Conservation (phyloP, 306 rosid species). For the Quercus variabilis region DNA sequence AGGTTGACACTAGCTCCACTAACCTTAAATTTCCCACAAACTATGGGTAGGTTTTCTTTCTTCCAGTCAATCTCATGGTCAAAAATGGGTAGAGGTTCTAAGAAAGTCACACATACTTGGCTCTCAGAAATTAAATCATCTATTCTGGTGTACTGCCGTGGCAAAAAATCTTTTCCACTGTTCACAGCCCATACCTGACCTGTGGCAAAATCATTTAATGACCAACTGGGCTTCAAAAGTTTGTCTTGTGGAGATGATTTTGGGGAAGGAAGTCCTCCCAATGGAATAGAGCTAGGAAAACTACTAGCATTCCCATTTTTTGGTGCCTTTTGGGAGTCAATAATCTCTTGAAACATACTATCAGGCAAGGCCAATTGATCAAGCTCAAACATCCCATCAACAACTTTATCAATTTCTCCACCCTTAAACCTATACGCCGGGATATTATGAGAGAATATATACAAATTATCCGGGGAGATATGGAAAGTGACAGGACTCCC, state of each 20-base stretch:
- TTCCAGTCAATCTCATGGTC: neutral
- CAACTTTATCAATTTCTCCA: constrained; percentile 9
- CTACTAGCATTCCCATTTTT: neutral
- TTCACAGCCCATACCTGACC: constrained; percentile 17
- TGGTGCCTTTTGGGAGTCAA: neutral
- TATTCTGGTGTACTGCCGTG: constrained; percentile 1
- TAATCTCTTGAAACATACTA: neutral
- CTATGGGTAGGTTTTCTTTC: constrained; percentile 12
- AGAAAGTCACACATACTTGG: constrained; percentile 3
- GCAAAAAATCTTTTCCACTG: constrained; percentile 6
- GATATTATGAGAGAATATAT: constrained; percentile 21
- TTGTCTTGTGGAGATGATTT: neutral
- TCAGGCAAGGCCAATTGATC: constrained; percentile 12
- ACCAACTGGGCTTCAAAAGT: neutral
- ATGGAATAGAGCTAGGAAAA: neutral
- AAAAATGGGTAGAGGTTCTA: neutral
- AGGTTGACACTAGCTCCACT: neutral
- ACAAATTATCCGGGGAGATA: constrained; percentile 2
- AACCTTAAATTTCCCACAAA: constrained; percentile 3
- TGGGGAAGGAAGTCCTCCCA: neutral
- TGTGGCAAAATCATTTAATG: neutral
- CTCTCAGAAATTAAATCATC: neutral
- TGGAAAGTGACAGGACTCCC: constrained; percentile 8
- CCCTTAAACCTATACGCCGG: constrained; percentile 16
- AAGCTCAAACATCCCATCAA: constrained; percentile 16